These are phyloP conservation scores for Lasiodiplodia theobromae DNA, from an alignment of 2,329 filamentous ascomycete genomes.

Conservation along the genomic window DNA sequence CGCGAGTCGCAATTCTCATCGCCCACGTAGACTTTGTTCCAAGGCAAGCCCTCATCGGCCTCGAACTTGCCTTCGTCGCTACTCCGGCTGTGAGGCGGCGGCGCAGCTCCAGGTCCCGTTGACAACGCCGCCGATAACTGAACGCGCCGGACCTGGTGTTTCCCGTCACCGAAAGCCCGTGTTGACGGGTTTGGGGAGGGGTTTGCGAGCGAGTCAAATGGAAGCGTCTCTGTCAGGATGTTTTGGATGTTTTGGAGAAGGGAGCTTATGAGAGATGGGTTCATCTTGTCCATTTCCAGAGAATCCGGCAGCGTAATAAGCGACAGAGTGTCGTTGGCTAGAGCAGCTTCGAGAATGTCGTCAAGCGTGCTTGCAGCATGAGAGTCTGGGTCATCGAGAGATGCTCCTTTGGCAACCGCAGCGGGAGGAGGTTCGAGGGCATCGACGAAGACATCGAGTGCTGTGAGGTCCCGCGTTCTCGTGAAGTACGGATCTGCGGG, in stretches of 20 bases:
- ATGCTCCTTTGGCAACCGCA: not conserved
- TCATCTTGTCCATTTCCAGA: slow-evolving; percentile 36
- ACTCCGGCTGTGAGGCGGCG: slow-evolving; percentile 67
- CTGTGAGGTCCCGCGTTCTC: slow-evolving; percentile 73
- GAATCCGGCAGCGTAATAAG: slow-evolving; percentile 35
- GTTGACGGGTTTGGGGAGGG: slow-evolving; percentile 30
- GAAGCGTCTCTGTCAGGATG: slow-evolving; percentile 38
- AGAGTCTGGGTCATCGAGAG: not conserved
- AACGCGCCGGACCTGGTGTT: slow-evolving; percentile 40
- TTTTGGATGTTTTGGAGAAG: slow-evolving; percentile 47
- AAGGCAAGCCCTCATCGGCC: slow-evolving; percentile 61
- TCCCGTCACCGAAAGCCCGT: slow-evolving; percentile 30
- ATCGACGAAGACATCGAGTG: slow-evolving; percentile 77
- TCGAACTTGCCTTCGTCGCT: slow-evolving; percentile 40
- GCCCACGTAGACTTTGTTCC: slow-evolving; percentile 74
- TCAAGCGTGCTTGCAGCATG: not conserved
- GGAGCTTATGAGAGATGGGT: slow-evolving; percentile 42
- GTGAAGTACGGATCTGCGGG: slow-evolving; percentile 85
- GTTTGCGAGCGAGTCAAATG: slow-evolving; percentile 27
- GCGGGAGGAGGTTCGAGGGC: slow-evolving; percentile 40
- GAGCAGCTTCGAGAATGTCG: slow-evolving; percentile 21
- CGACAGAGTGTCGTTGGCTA: slow-evolving; percentile 29
- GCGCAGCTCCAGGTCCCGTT: slow-evolving; percentile 70
- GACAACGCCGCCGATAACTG: slow-evolving; percentile 58
- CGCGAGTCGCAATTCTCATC: slow-evolving; percentile 69